A percentile compares a stretch with the other conserved stretches of the same genome.
These are phyloP conservation scores for Leishmania gerbilli DNA, from an alignment of 208 protist species.

Conservation along the genomic window DNA sequence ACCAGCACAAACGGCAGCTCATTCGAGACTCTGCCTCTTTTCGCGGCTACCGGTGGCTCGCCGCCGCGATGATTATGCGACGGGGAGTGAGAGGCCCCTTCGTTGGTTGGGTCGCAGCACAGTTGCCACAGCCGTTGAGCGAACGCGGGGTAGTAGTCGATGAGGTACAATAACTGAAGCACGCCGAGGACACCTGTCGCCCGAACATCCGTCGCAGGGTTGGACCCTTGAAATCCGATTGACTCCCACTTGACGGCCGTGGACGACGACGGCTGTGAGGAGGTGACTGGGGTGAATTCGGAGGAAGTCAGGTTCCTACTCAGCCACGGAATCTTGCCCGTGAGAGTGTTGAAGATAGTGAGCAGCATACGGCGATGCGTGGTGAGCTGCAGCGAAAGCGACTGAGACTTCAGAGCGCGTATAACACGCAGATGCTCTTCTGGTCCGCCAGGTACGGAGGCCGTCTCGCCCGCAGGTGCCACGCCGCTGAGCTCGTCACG, in stretches of 20 bases:
- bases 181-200: conserved; percentile 72
- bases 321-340: conserved; percentile 12
- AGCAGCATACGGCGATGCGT: conserved; percentile 59
- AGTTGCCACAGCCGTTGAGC: conserved; percentile 50
- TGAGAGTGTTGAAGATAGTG: conserved; percentile 59
- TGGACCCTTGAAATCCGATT: conserved; percentile 79
- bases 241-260: conserved; percentile 56
- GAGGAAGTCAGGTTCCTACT: neutral
- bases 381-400: conserved; percentile 32
- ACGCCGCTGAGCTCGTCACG: neutral
- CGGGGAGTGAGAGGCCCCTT: neutral
- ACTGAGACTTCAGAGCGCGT: conserved; percentile 26
- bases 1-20: conserved; percentile 83
- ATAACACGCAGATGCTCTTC: conserved; percentile 27
- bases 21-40: neutral
- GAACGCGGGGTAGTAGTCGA: conserved; percentile 70
- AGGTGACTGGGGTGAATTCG: neutral
- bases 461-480: neutral
- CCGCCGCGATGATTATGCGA: neutral
- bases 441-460: neutral
- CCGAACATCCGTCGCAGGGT: conserved; percentile 83
- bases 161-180: conserved; percentile 68
- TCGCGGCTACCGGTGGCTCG: neutral
- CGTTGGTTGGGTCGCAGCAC: conserved; percentile 35
- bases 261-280: conserved; percentile 10